These are phyloP conservation scores for Primulina eburnea DNA, from an alignment of 257 asterid genomes.

Conservation along the genomic window DNA sequence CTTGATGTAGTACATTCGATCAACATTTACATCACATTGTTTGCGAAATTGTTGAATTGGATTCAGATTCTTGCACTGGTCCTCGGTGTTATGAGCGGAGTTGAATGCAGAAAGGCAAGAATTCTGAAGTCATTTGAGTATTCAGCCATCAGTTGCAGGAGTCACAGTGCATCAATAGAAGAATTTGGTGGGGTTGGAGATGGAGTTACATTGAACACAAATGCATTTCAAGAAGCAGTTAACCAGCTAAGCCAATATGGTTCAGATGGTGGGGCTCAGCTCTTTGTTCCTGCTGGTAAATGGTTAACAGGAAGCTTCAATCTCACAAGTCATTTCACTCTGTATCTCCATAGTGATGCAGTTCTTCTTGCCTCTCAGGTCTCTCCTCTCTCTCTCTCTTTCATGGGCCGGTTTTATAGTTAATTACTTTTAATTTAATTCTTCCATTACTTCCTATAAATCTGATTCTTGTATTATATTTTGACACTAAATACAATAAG, in stretches of 20 bases:
- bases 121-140: constrained; percentile 36
- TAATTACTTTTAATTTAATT: no score
- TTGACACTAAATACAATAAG: neutral
- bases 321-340: constrained; percentile 92
- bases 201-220: constrained; percentile 70
- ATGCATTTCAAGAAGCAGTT: constrained; percentile 69
- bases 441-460: no score
- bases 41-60: constrained; percentile 16
- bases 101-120: constrained; percentile 45
- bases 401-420: neutral
- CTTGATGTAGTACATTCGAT: neutral
- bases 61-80: constrained; percentile 27
- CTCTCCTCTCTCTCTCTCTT: neutral
- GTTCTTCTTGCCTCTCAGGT: constrained; percentile 90
- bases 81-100: constrained; percentile 25
- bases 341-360: constrained; percentile 72
- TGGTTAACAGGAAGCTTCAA: constrained; percentile 88
- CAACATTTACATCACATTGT: neutral
- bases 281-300: constrained; percentile 74
- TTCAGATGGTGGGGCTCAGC: constrained; percentile 67
- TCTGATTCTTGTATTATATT: no score
- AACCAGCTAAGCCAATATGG: constrained; percentile 48
- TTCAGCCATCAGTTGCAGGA: constrained; percentile 79
- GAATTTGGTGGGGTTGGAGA: constrained; percentile 90
- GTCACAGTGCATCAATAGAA: constrained; percentile 63